Conservation (phyloP, 2,329 filamentous ascomycete species). For the Talaromyces sp. region DNA sequence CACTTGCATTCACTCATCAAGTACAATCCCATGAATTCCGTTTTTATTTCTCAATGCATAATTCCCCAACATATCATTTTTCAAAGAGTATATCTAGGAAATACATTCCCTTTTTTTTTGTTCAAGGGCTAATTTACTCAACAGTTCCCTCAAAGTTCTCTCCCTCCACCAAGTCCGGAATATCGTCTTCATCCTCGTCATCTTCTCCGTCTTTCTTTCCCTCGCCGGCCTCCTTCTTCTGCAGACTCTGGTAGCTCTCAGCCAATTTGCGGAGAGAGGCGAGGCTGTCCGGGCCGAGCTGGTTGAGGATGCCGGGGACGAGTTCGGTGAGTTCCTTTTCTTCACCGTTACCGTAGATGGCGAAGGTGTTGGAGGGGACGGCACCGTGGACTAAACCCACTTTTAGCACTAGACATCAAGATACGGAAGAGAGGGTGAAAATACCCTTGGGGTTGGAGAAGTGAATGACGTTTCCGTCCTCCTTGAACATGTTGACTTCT, state of each 20-base stretch:
- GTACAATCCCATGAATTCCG: background rate
- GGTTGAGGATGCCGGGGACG: slow-evolving; percentile 98
- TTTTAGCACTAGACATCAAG: background rate
- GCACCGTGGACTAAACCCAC: slow-evolving; percentile 79
- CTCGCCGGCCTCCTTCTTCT: slow-evolving; percentile 81
- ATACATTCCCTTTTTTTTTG: background rate
- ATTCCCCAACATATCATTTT: background rate
- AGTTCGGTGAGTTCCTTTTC: slow-evolving; percentile 99
- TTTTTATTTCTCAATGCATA: background rate
- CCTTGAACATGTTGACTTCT: slow-evolving; percentile 99
- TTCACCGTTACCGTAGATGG: slow-evolving; percentile 97
- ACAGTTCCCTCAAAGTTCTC: slow-evolving; percentile 99
- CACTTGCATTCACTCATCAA: background rate
- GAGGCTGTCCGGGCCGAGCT: slow-evolving; percentile 96
- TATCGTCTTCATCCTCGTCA: slow-evolving; percentile 75
- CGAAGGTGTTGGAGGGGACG: slow-evolving; percentile 97
- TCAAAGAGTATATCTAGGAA: background rate
- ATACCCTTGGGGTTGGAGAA: slow-evolving; percentile 96
- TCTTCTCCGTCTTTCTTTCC: slow-evolving; percentile 64
- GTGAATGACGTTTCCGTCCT: slow-evolving; percentile 99
- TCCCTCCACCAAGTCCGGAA: slow-evolving; percentile 92
- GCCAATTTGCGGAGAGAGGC: slow-evolving; percentile 97
- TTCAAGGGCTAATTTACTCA: slow-evolving; percentile 58
- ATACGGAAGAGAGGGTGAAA: slow-evolving; percentile 32
- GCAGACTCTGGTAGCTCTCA: slow-evolving; percentile 99